Base-by-base conservation (phyloP, 1,284 basidiomycete genomes). In the Apiotrichum gamsii region DNA sequence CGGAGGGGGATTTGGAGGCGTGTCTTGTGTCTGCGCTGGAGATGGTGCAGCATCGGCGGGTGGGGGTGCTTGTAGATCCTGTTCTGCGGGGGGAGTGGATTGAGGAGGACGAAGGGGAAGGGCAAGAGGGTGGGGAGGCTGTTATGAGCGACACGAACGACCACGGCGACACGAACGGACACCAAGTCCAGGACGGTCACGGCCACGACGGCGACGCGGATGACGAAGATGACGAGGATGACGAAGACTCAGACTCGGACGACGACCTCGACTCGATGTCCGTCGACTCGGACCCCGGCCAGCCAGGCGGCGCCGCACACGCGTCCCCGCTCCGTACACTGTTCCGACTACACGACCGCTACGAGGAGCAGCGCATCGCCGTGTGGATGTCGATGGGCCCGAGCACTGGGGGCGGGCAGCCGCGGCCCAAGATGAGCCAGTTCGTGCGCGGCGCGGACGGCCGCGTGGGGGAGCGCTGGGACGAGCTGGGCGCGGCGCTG, bases 311-410 rank as follows among this genome's bases (percentile, higher is more conserved):
- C 39, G 18, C 33, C 51, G 55, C 25, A 1, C 19, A 60, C 28
- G 32, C 59, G 3, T 64, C 54, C 40, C 61, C 62, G 2, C 49
- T 67, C 4, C 44, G 56, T 15, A 43, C 58, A 0, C 48, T 67
- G 19, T 63, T 67, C 47, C 19, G 54, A 3, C 45, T 67, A 18
- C 57, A 63, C 42, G 62, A 64, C 43, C 49, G 61, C 18, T 67
- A 57, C 52, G 62, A 65, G 39, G 64, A 67, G 43, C 59, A 60
- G 38, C 41, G 62, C 19, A 45, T 65, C 16, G 64, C 61, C 0
- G 52, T 65, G 0, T 67, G 62, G 62, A 43, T 64, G 10, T 39
- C 46, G 9, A 51, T 67, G 1, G 54, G 54, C 0, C 8, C 6
- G 11, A 11, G 25, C 25, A n/a, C n/a, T n/a, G n/a, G n/a, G n/a